phyloP scores from a whole-genome alignment of 2,329 filamentous ascomycete genomes.

The Penicillium sumatraense region DNA sequence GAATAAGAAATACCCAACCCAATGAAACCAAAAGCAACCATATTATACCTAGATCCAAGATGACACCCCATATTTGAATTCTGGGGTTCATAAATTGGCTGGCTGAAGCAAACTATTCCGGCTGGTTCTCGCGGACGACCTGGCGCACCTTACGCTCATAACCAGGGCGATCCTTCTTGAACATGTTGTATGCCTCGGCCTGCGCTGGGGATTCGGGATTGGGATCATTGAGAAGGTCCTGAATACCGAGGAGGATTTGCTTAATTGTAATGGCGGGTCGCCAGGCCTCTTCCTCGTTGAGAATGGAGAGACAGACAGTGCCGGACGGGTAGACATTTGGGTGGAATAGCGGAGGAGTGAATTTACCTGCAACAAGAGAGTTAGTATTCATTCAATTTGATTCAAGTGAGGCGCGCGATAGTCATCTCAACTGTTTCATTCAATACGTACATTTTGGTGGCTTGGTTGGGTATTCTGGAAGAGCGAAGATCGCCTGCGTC shows the following conservation, averaged over 20 bases:
- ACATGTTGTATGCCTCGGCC: constrained; percentile 95
- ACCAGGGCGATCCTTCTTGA: constrained; percentile 83
- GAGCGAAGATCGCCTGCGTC: constrained; percentile 15
- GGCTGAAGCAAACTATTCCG: constrained; percentile 56
- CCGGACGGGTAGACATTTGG: constrained; percentile 98
- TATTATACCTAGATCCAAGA: too few relatives aligned
- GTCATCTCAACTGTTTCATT: background rate
- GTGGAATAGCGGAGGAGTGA: constrained; percentile 92
- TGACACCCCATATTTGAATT: too few relatives aligned
- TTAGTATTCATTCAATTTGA: too few relatives aligned
- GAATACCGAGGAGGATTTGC: constrained; percentile 93
- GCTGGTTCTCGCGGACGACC: constrained; percentile 87
- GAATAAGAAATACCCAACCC: background rate
- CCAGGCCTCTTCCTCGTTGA: constrained; percentile 99
- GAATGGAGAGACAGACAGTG: constrained; percentile 93
- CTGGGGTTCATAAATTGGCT: too few relatives aligned
- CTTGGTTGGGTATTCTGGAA: constrained; percentile 92
- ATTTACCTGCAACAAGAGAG: constrained; percentile 73
- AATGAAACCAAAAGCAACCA: background rate
- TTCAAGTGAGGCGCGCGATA: too few relatives aligned
- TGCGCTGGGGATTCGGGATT: constrained; percentile 97
- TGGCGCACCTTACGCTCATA: constrained; percentile 88
- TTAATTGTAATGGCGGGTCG: constrained; percentile 98
- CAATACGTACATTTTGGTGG: constrained; percentile 86
- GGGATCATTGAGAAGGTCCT: constrained; percentile 92